A percentile compares a stretch with the other conserved stretches of the same genome.
Conservation (phyloP, 208 protist genomes). For the Leishmania major region DNA sequence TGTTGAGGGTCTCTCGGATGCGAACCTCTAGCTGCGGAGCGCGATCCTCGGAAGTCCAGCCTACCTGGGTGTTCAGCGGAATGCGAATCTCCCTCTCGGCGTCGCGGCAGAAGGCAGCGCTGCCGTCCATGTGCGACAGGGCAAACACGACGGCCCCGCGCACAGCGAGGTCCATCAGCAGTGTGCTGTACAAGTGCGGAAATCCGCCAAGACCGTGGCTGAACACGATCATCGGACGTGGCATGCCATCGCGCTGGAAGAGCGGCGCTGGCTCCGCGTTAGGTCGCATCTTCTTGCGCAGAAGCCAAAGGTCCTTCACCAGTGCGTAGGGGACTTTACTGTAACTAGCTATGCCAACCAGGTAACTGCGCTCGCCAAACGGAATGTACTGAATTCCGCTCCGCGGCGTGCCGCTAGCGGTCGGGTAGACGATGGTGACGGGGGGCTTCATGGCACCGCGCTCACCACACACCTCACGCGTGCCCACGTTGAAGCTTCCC, state of each 20-base stretch:
- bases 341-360: slow-evolving; percentile 61
- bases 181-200: slow-evolving; percentile 61
- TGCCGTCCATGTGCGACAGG: slow-evolving; percentile 81
- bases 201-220: slow-evolving; percentile 82
- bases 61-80: slow-evolving; percentile 32
- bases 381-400: slow-evolving; percentile 51
- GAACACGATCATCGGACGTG: slow-evolving; percentile 66
- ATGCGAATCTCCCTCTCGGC: slow-evolving; percentile 26
- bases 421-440: slow-evolving; percentile 75
- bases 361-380: slow-evolving; percentile 59
- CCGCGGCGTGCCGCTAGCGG: slow-evolving; percentile 10
- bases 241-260: slow-evolving; percentile 29
- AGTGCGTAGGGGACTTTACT: slow-evolving; percentile 53
- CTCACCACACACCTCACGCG: slow-evolving; percentile 39
- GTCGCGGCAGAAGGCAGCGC: slow-evolving; percentile 78
- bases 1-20: slow-evolving; percentile 46
- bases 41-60: slow-evolving; percentile 44
- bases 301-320: slow-evolving; percentile 51
- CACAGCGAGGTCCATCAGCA: slow-evolving; percentile 72
- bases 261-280: slow-evolving; percentile 42
- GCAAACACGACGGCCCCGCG: slow-evolving; percentile 74
- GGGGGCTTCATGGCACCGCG: slow-evolving; percentile 41
- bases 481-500: slow-evolving; percentile 53
- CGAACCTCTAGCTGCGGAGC: slow-evolving; percentile 65
- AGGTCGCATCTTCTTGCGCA: slow-evolving; percentile 22